Conservation (phyloP, 1,284 basidiomycete species). For the Rhodofomes roseus region DNA sequence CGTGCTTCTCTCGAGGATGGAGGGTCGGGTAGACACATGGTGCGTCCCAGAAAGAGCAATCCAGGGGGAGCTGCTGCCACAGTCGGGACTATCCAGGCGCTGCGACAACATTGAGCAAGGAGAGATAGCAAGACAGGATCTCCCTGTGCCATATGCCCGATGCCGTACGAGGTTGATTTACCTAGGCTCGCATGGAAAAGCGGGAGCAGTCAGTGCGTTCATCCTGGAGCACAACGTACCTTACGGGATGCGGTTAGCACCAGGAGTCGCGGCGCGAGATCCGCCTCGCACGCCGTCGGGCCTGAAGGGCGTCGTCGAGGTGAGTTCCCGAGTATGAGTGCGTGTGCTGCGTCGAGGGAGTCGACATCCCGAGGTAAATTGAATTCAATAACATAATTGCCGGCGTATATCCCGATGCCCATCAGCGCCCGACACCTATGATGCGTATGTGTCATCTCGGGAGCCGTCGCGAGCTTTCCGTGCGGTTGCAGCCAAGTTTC, state of each 20-base stretch:
- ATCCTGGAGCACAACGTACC: background rate
- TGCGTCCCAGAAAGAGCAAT: background rate
- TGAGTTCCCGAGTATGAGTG: background rate
- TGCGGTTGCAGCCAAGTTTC: too few species aligned
- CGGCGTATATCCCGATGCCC: background rate
- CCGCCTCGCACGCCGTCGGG: background rate
- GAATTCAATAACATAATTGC: background rate
- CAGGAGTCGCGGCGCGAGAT: background rate
- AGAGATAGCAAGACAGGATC: slow-evolving; percentile 1
- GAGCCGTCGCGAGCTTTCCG: background rate
- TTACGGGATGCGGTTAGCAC: background rate
- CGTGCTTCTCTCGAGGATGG: background rate
- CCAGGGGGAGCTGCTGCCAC: background rate
- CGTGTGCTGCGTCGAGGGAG: background rate
- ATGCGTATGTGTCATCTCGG: background rate
- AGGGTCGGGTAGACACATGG: background rate
- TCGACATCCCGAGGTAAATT: background rate
- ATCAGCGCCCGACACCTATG: background rate
- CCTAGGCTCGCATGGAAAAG: background rate
- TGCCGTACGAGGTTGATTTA: slow-evolving; percentile 4
- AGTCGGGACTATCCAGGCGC: background rate
- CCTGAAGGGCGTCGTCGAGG: background rate
- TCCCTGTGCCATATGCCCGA: slow-evolving; percentile 3
- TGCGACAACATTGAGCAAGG: background rate
- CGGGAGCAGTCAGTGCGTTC: background rate